phyloP scores from a whole-genome alignment of 495 filamentous ascomycete genomes.

The Haplographium delicatum region DNA sequence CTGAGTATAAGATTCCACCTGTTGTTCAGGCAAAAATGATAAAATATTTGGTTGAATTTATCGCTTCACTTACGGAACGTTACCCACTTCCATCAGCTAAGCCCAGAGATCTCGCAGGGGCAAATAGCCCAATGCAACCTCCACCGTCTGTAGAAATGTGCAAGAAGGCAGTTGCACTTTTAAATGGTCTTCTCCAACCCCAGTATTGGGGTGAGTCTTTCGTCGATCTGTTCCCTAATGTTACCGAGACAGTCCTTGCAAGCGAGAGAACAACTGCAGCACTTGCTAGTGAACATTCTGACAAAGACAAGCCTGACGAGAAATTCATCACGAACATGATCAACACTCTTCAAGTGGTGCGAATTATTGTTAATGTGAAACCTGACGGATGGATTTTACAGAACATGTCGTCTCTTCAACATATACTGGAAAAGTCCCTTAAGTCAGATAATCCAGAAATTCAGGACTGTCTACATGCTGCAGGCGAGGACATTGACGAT shows the following conservation, averaged over 20 bases:
- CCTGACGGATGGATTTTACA: slow-evolving; percentile 82
- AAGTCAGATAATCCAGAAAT: slow-evolving; percentile 83
- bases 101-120: slow-evolving; percentile 47
- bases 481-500: slow-evolving; percentile 60
- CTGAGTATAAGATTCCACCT: slow-evolving; percentile 63
- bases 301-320: slow-evolving; percentile 82
- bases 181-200: slow-evolving; percentile 82
- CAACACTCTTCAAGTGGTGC: slow-evolving; percentile 86
- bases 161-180: slow-evolving; percentile 73
- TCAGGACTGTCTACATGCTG: slow-evolving; percentile 80
- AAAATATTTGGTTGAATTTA: slow-evolving; percentile 91
- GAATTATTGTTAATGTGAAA: slow-evolving; percentile 80
- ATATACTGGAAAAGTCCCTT: slow-evolving; percentile 82
- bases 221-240: slow-evolving; percentile 82
- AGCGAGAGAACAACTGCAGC: slow-evolving; percentile 64
- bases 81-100: slow-evolving; percentile 69
- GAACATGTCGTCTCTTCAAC: slow-evolving; percentile 71
- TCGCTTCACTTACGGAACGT: slow-evolving; percentile 79
- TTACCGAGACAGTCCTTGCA: slow-evolving; percentile 76
- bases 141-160: slow-evolving; percentile 64
- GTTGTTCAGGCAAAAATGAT: slow-evolving; percentile 69
- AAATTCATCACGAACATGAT: slow-evolving; percentile 76
- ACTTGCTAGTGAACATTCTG: slow-evolving; percentile 51
- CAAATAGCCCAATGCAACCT: slow-evolving; percentile 43
- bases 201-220: slow-evolving; percentile 82